Evolutionary conservation across 768 basidiomycete genomes (phyloP), one percentile per base, ranked within the genome.

Genomic region (Lactarius tabidus): DNA sequence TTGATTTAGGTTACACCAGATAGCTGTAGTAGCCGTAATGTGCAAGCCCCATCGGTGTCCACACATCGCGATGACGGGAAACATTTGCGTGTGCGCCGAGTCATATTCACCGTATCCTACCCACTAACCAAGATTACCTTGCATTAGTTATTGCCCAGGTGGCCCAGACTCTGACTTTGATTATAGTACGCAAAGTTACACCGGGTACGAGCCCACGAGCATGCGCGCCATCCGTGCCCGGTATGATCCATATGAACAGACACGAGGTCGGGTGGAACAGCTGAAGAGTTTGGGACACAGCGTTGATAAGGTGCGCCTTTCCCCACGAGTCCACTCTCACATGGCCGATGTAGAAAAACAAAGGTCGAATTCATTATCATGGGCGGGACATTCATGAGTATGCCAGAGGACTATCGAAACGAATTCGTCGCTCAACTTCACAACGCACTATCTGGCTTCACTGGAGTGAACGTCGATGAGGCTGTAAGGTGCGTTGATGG

Each of bases 381-480:
- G 97, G 97, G 97, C 28, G 97, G 97, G 53, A 99, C 97, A 14
- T 99, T 99, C 76, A 98, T 99, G 95, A 98, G 95, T 73, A 96
- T 98, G 90, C 91, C 95, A 41, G 95, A 98, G 75, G 92, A 94
- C 53, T 98, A 99, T 74, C 85, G 97, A 66, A 87, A 85, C 66
- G 88, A 91, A 69, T 99, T 99, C 70, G 84, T 98, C 61, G 95
- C 96, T 1, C 95, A 98, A 67, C 80, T 99, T 62, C 97, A 98
- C 75, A 98, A 98, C 75, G 96, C 97, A 1, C 79, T 99, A 6
- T 95, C 93, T 18, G 97, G 97, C 0, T 95, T 91, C 73, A 98
- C 95, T 1, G 94, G 94, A 1, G 82, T 85, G 2, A 90, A 98
- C 69, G 86, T 99, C 17, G 97, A 98, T 70, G 97, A 99, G 76